Conservation (phyloP, 2,329 filamentous ascomycete genomes). For the Daldinia eschscholtzii region DNA sequence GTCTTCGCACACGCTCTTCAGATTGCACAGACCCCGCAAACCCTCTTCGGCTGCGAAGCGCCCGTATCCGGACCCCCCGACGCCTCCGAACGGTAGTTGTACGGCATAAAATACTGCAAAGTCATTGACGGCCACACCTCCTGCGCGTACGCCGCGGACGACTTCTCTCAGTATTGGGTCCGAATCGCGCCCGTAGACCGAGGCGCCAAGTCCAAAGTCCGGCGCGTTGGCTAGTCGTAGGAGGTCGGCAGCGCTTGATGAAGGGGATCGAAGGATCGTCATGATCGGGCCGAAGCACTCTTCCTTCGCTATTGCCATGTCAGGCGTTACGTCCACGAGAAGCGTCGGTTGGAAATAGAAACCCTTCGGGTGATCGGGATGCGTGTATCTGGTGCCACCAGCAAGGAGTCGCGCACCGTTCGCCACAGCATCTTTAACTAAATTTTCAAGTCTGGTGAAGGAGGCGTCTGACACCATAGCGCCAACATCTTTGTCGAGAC, state of each 20-base stretch:
- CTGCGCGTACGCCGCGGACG: slow-evolving; percentile 77
- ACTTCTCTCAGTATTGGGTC: slow-evolving; percentile 72
- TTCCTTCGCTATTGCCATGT: slow-evolving; percentile 88
- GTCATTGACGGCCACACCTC: slow-evolving; percentile 96
- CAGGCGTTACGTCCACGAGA: slow-evolving; percentile 85
- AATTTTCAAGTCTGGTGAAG: slow-evolving; percentile 80
- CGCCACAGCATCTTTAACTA: slow-evolving; percentile 82
- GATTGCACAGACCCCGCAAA: slow-evolving; percentile 84
- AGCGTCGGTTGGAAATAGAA: slow-evolving; percentile 96
- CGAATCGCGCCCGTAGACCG: slow-evolving; percentile 81
- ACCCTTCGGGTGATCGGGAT: slow-evolving; percentile 80
- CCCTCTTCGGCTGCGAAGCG: slow-evolving; percentile 94
- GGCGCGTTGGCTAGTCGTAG: slow-evolving; percentile 86
- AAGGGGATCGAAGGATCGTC: slow-evolving; percentile 80
- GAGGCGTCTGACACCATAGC: slow-evolving; percentile 86
- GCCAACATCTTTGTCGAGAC: slow-evolving; percentile 84
- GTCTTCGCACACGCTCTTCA: slow-evolving; percentile 89
- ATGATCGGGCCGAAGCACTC: slow-evolving; percentile 96
- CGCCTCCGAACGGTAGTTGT: slow-evolving; percentile 92
- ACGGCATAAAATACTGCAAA: slow-evolving; percentile 95
- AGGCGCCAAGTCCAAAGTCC: slow-evolving; percentile 86
- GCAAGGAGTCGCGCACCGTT: slow-evolving; percentile 84
- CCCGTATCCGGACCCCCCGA: slow-evolving; percentile 91
- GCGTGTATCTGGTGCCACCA: slow-evolving; percentile 78
- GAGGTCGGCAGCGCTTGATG: slow-evolving; percentile 71